Base-by-base conservation (phyloP, 2,329 filamentous ascomycete genomes). In the Paramyrothecium sp. region DNA sequence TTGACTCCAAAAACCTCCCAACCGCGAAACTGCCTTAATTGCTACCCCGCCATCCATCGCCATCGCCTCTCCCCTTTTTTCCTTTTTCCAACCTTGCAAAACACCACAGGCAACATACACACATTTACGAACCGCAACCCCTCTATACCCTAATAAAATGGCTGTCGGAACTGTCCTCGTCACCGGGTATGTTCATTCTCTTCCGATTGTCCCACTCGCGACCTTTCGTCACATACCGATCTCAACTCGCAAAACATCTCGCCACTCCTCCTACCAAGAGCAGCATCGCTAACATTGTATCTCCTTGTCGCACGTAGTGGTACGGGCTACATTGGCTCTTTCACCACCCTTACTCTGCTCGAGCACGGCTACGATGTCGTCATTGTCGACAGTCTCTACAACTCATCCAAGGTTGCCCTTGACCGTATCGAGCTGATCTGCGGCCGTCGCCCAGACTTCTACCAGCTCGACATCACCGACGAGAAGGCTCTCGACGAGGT, bases 241-340 rank as follows among this genome's bases (percentile, higher is more conserved):
- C 51, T 53, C 51, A 19, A 38, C 8, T 46, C 17, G 44, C 19
- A 17, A n/a, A 49, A n/a, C 55, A 26, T 53, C 54, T 56, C 26
- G 26, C 26, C 26, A 30, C 26, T 30, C 10, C 10, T 10, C 10
- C 26, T 30, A 30, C 26, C 10, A 5, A 30, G 10, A 30, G 26
- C 26, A 30, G 4, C 26, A 10, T 63, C 58, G 60, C 67, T 69
- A 58, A 70, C 60, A 52, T 49, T 21, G 38, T 51, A 21, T 57
- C 51, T 46, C 48, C 38, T 56, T 46, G 51, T 10, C 26, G 26
- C 26, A 30, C 4, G 44, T 73, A 97, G 95, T 84, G 95, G 95
- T 71, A 97, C 93, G 64, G 95, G 95, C 80, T 99, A 99, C 83
- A 99, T 99, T 77, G 95, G 95, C 74, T 98, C 94, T 53, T 98